A percentile compares a stretch with the other conserved stretches of the same genome.
Conservation (phyloP, 2,329 filamentous ascomycete genomes). For the Alternaria tenuissima region DNA sequence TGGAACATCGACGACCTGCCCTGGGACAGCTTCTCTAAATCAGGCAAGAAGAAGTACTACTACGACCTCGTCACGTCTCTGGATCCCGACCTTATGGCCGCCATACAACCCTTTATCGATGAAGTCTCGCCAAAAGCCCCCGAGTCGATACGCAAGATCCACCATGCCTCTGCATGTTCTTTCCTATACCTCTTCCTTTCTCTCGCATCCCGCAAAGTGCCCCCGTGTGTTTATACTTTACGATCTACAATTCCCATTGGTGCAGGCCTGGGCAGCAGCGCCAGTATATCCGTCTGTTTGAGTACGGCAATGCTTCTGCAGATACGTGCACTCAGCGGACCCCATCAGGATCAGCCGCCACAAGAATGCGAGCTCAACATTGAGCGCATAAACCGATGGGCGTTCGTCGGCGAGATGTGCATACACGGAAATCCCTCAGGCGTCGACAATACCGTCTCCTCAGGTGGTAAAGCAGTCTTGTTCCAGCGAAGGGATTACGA, state of each 20-base stretch:
- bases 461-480: conserved; percentile 91
- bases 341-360: conserved; percentile 87
- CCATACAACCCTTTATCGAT: conserved; percentile 80
- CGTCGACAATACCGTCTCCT: conserved; percentile 94
- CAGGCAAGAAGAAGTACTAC: conserved; percentile 92
- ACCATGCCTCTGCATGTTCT: conserved; percentile 79
- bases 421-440: conserved; percentile 97
- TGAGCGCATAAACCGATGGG: conserved; percentile 96
- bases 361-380: conserved; percentile 90
- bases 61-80: conserved; percentile 83
- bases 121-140: conserved; percentile 72
- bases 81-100: conserved; percentile 81
- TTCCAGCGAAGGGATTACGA: conserved; percentile 83
- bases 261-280: conserved; percentile 90
- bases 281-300: conserved; percentile 91
- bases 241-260: conserved; percentile 94
- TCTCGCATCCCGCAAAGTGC: conserved; percentile 79
- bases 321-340: conserved; percentile 85
- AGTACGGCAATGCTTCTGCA: conserved; percentile 85
- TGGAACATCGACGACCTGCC: conserved; percentile 95
- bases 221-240: conserved; percentile 86
- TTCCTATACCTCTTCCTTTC: conserved; percentile 96
- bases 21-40: conserved; percentile 81
- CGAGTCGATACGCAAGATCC: conserved; percentile 80
- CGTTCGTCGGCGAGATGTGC: conserved; percentile 95